phyloP scores from a whole-genome alignment of 495 filamentous ascomycete species.

The Ramalina intermedia region DNA sequence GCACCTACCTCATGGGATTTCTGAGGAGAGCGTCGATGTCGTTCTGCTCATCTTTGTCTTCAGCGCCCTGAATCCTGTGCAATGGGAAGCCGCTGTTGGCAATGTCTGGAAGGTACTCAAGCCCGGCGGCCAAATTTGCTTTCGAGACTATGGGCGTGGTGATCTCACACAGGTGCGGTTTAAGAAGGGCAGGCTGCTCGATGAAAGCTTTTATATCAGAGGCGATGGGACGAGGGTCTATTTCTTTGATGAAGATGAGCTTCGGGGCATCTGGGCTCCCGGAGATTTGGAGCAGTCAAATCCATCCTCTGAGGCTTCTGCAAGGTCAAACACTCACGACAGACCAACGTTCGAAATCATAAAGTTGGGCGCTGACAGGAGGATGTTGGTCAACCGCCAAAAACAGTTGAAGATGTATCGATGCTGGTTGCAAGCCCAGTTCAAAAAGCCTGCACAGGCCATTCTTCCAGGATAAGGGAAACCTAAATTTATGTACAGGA shows the following conservation, averaged over 20 bases:
- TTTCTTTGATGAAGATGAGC: slow-evolving; percentile 81
- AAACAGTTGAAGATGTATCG: slow-evolving; percentile 93
- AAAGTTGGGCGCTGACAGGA: slow-evolving; percentile 66
- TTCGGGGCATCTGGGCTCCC: slow-evolving; percentile 56
- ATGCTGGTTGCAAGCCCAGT: slow-evolving; percentile 87
- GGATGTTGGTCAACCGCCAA: slow-evolving; percentile 83
- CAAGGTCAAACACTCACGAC: not conserved
- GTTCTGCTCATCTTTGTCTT: slow-evolving; percentile 95
- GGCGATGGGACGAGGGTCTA: slow-evolving; percentile 95
- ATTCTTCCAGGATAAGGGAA: not conserved
- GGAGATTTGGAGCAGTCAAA: not conserved
- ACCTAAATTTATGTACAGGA: not conserved
- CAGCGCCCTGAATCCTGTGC: slow-evolving; percentile 69
- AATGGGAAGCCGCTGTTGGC: slow-evolving; percentile 69
- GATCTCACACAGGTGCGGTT: slow-evolving; percentile 95
- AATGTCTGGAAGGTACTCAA: slow-evolving; percentile 75
- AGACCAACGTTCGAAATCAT: slow-evolving; percentile 45
- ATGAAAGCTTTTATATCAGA: slow-evolving; percentile 91
- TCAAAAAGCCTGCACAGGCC: slow-evolving; percentile 45
- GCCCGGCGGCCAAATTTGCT: slow-evolving; percentile 76
- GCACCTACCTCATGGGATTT: slow-evolving; percentile 62
- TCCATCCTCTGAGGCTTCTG: not conserved
- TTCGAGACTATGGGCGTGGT: slow-evolving; percentile 89
- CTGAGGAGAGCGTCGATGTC: slow-evolving; percentile 65
- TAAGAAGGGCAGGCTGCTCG: slow-evolving; percentile 81